A percentile compares a stretch with the other conserved stretches of the same genome.
These are phyloP conservation scores for Oryza glumipatula DNA, from an alignment of 176 grass and related monocot genomes.

Conservation along the genomic window DNA sequence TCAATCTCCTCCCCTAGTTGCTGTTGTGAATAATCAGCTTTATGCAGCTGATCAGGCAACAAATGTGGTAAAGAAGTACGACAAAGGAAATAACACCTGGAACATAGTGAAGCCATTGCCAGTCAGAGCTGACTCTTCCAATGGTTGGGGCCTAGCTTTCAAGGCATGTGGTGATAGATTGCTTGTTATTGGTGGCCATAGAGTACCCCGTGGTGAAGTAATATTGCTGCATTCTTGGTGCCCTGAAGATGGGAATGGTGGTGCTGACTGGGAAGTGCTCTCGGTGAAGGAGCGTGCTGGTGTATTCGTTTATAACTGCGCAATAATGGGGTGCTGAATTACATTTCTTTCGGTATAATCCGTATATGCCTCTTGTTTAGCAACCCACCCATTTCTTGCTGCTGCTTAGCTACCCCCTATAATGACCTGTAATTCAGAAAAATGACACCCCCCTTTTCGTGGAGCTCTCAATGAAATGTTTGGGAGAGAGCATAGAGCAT, in stretches of 20 bases:
- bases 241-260: slow-evolving; percentile 59
- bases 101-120: slow-evolving; percentile 77
- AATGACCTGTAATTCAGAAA: slow-evolving; percentile 67
- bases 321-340: slow-evolving; percentile 94
- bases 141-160: slow-evolving; percentile 90
- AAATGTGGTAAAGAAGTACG: slow-evolving; percentile 91
- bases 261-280: slow-evolving; percentile 81
- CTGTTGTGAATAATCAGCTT: slow-evolving; percentile 95
- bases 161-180: slow-evolving; percentile 79
- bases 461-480: slow-evolving; percentile 56
- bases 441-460: slow-evolving; percentile 45
- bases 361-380: slow-evolving; percentile 34
- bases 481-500: slow-evolving; percentile 61
- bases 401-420: slow-evolving; percentile 48
- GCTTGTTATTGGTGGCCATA: slow-evolving; percentile 74
- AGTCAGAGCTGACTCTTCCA: slow-evolving; percentile 83
- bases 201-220: slow-evolving; percentile 64
- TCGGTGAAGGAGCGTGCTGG: slow-evolving; percentile 69
- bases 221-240: slow-evolving; percentile 85
- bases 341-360: slow-evolving; percentile 25
- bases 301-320: slow-evolving; percentile 88
- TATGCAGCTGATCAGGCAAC: slow-evolving; percentile 72
- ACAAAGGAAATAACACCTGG: slow-evolving; percentile 86
- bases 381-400: slow-evolving; percentile 36
- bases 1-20: slow-evolving; percentile 83